These are phyloP conservation scores for Pythium grandisporangium DNA, from an alignment of 352 stramenopile species.

Conservation along the genomic window DNA sequence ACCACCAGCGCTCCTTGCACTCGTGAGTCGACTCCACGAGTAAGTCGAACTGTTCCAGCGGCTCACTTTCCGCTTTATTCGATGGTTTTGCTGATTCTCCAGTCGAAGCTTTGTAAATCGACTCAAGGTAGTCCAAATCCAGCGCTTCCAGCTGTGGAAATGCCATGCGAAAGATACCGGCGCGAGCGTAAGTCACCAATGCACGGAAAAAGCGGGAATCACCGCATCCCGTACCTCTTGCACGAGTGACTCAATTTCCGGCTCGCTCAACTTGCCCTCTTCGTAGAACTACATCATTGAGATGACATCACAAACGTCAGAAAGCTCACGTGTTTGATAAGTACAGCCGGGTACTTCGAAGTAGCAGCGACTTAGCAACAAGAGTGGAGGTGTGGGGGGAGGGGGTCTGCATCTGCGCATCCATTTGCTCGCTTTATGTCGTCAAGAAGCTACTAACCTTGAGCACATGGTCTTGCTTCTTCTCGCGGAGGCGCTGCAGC, in stretches of 20 bases:
- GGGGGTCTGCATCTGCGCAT: no score
- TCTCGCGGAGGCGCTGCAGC: conserved; percentile 13
- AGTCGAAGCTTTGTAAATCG: conserved; percentile 47
- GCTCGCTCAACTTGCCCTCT: conserved; percentile 23
- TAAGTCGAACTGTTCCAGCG: conserved; percentile 53
- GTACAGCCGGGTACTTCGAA: no score
- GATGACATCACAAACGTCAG: not conserved
- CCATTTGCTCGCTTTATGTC: not conserved
- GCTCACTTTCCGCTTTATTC: conserved; percentile 28
- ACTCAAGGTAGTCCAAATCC: conserved; percentile 52
- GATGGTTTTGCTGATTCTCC: conserved; percentile 3
- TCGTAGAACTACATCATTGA: conserved; percentile 52
- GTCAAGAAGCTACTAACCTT: conserved; percentile 20
- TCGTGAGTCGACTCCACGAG: conserved; percentile 33
- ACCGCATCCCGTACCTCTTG: conserved; percentile 22
- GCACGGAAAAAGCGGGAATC: not conserved
- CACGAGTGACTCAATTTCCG: conserved; percentile 29
- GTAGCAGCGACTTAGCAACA: no score
- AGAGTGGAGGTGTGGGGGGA: no score
- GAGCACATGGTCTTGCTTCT: conserved; percentile 62
- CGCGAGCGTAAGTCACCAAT: not conserved
- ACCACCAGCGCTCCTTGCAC: conserved; percentile 33
- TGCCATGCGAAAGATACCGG: not conserved
- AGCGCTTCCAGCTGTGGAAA: conserved; percentile 42
- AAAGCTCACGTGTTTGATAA: not conserved